Percentiles rank a stretch among this genome's conserved stretches.
These are phyloP conservation scores for Curvularia sp. DNA, from an alignment of 2,329 filamentous ascomycete genomes.

Conservation along the genomic window DNA sequence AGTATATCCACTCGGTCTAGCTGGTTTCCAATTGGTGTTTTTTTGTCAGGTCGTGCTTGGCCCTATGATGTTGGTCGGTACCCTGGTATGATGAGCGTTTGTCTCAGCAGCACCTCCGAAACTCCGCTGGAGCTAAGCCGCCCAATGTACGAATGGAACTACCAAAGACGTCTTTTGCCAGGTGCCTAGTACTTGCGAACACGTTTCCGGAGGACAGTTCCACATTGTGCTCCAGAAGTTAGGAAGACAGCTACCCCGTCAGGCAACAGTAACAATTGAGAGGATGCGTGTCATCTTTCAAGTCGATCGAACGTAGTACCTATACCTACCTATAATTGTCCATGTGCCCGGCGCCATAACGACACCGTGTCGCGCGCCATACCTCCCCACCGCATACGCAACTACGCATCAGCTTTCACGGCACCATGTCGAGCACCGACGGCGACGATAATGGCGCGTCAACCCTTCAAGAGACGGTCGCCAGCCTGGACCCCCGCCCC, in stretches of 20 bases:
- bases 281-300: slow-evolving; percentile 39
- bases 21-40: neutral
- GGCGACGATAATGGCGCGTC: slow-evolving; percentile 34
- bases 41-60: neutral
- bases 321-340: slow-evolving; percentile 34
- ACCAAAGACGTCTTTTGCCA: slow-evolving; percentile 1
- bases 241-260: neutral
- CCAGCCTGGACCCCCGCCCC: slow-evolving; percentile 36
- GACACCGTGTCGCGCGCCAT: slow-evolving; percentile 29
- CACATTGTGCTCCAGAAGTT: neutral
- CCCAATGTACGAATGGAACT: slow-evolving; percentile 17
- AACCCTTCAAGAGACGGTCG: slow-evolving; percentile 34
- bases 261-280: slow-evolving; percentile 20
- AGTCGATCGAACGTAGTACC: slow-evolving; percentile 36
- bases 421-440: slow-evolving; percentile 42
- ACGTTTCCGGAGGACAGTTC: slow-evolving; percentile 2
- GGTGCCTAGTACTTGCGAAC: slow-evolving; percentile 4
- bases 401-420: slow-evolving; percentile 2
- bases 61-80: slow-evolving; percentile 11
- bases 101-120: slow-evolving; percentile 25
- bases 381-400: slow-evolving; percentile 23
- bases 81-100: slow-evolving; percentile 8
- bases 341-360: slow-evolving; percentile 33
- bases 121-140: slow-evolving; percentile 21
- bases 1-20: slow-evolving; percentile 2